Conservation (phyloP, 495 filamentous ascomycete genomes). For the Apiosordaria backusii region DNA sequence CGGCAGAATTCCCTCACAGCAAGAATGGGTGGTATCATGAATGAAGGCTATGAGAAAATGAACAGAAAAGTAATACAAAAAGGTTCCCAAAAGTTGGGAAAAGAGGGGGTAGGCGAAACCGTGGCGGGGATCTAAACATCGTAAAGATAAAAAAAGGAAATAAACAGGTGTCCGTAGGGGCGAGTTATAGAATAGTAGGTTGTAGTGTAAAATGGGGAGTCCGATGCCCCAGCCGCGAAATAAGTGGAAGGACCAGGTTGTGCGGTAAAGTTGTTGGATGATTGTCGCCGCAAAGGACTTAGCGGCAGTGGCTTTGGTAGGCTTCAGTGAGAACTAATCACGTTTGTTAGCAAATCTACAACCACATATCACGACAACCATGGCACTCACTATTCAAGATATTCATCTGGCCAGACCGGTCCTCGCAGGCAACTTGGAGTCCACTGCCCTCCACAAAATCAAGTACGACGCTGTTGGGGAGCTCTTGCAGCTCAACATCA, state of each 20-base stretch:
- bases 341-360: not conserved
- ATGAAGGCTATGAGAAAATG: constrained; percentile 5
- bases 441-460: constrained; percentile 81
- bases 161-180: not conserved
- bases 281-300: not conserved
- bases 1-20: not conserved
- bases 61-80: constrained; percentile 6
- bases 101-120: not conserved
- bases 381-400: constrained; percentile 60
- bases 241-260: not conserved
- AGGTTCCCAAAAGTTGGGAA: constrained; percentile 11
- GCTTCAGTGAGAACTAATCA: not conserved
- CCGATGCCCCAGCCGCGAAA: not conserved
- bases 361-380: not conserved
- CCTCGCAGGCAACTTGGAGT: constrained; percentile 83
- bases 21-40: constrained; percentile 10
- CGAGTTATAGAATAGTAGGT: not conserved
- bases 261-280: constrained; percentile 1
- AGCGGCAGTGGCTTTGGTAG: not conserved
- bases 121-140: constrained; percentile 3
- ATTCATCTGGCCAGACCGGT: constrained; percentile 64
- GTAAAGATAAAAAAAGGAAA: constrained; percentile 5
- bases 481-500: constrained; percentile 82
- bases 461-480: constrained; percentile 80
- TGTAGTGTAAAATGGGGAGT: constrained; percentile 1